phyloP scores from a whole-genome alignment of 495 filamentous ascomycete species.

The Ascobolus immersus region DNA sequence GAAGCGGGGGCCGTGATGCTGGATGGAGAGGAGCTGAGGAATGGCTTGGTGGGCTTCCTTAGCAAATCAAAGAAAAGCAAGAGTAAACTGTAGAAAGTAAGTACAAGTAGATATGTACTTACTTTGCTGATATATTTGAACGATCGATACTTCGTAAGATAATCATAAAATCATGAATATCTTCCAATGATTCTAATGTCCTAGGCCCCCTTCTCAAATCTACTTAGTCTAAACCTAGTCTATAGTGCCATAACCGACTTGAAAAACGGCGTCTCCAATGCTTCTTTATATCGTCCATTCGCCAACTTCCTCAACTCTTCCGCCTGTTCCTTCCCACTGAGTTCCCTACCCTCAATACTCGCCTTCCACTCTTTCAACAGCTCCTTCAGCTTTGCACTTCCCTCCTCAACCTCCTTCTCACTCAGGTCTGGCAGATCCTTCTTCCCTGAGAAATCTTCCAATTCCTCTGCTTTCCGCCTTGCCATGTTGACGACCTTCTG shows the following conservation, averaged over 20 bases:
- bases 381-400: conserved; percentile 64
- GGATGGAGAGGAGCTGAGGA: too few relatives aligned
- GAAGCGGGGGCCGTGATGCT: too few relatives aligned
- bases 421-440: conserved; percentile 26
- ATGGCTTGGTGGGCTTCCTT: too few relatives aligned
- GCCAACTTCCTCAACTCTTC: conserved; percentile 57
- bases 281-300: conserved; percentile 23
- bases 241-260: conserved; percentile 60
- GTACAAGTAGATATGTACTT: too few relatives aligned
- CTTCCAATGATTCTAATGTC: too few relatives aligned
- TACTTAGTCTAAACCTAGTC: background rate
- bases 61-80: too few relatives aligned
- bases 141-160: too few relatives aligned
- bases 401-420: conserved; percentile 73
- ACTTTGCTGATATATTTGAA: too few relatives aligned
- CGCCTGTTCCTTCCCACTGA: conserved; percentile 59
- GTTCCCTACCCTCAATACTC: conserved; percentile 34
- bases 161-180: too few relatives aligned
- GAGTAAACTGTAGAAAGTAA: too few relatives aligned
- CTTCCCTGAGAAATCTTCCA: conserved; percentile 80
- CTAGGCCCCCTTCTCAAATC: background rate
- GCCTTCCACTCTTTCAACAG: conserved; percentile 73
- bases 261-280: conserved; percentile 59
- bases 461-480: conserved; percentile 87
- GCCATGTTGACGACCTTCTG: conserved; percentile 96